Conservation (phyloP, 352 stramenopile genomes). For the Phytophthora tubulina region DNA sequence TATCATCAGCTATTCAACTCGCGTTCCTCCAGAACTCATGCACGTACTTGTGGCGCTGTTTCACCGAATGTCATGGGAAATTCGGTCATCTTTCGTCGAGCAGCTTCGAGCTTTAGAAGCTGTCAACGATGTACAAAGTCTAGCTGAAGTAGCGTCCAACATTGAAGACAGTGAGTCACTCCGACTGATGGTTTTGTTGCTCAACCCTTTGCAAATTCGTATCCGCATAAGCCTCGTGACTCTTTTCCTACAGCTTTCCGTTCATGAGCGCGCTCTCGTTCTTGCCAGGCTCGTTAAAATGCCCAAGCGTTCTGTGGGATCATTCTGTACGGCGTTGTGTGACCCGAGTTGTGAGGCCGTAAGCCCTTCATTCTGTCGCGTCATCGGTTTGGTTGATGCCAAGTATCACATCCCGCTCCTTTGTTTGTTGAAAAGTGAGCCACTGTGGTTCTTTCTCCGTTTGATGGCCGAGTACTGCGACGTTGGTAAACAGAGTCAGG, state of each 20-base stretch:
- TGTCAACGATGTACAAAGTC: slow-evolving; percentile 42
- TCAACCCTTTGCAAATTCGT: slow-evolving; percentile 51
- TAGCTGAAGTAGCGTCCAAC: slow-evolving; percentile 45
- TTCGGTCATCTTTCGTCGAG: slow-evolving; percentile 66
- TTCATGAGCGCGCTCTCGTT: slow-evolving; percentile 34
- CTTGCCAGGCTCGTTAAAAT: slow-evolving; percentile 49
- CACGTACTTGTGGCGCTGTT: slow-evolving; percentile 58
- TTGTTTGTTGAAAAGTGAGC: slow-evolving; percentile 42
- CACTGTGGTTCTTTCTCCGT: slow-evolving; percentile 64
- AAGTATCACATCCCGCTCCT: slow-evolving; percentile 56
- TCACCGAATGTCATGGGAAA: slow-evolving; percentile 59
- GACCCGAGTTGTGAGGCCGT: slow-evolving; percentile 35
- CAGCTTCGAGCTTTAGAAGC: slow-evolving; percentile 65
- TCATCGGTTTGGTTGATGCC: slow-evolving; percentile 53
- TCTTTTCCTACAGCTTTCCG: slow-evolving; percentile 44
- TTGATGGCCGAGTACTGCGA: slow-evolving; percentile 44
- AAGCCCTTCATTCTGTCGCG: slow-evolving; percentile 50
- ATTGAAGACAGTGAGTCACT: slow-evolving; percentile 50
- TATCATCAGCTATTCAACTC: slow-evolving; percentile 64
- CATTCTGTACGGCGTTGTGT: slow-evolving; percentile 49
- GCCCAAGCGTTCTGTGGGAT: slow-evolving; percentile 50
- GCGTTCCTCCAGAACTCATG: slow-evolving; percentile 49
- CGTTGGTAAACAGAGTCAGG: not conserved
- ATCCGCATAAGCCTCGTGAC: slow-evolving; percentile 49
- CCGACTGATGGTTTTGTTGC: slow-evolving; percentile 49